Evolutionary conservation across 768 basidiomycete genomes (phyloP).

Genomic region (Amanita fuliginea): DNA sequence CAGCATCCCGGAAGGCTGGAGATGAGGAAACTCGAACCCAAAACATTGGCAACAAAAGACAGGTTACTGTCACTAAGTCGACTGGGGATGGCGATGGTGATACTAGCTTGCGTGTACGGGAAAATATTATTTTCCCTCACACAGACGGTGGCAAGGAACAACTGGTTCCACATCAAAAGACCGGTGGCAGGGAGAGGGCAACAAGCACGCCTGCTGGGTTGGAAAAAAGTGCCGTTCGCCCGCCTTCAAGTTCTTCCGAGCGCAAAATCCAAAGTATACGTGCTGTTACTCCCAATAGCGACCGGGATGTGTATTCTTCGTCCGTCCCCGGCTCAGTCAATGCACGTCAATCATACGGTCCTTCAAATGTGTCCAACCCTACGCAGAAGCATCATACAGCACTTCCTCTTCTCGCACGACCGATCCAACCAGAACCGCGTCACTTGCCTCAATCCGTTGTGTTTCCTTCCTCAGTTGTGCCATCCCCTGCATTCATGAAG

Average conservation of each 20-base stretch:
- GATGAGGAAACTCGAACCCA: constrained; percentile 6
- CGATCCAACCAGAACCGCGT: constrained; percentile 40
- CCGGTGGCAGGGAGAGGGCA: constrained; percentile 2
- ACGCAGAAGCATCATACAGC: constrained; percentile 23
- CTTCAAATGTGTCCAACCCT: constrained; percentile 16
- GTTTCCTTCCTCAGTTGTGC: constrained; percentile 28
- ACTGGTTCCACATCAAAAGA: not conserved
- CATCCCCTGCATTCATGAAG: constrained; percentile 53
- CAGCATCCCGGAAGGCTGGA: constrained; percentile 27
- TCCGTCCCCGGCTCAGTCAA: constrained; percentile 13
- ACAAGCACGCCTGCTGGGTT: constrained; percentile 1
- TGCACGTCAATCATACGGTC: constrained; percentile 15
- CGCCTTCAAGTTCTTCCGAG: constrained; percentile 1
- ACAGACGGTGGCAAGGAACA: not conserved
- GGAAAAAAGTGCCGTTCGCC: not conserved
- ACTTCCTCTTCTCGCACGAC: constrained; percentile 37
- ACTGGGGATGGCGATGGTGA: not conserved
- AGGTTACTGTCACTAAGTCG: constrained; percentile 25
- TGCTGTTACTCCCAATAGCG: not conserved
- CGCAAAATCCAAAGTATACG: not conserved
- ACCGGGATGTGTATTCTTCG: constrained; percentile 7
- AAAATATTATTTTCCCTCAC: not conserved
- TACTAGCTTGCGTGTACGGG: not conserved
- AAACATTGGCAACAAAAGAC: constrained; percentile 32
- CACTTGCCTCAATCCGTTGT: constrained; percentile 30